Conservation (phyloP, 495 filamentous ascomycete genomes). For the Trypethelium eluteriae region DNA sequence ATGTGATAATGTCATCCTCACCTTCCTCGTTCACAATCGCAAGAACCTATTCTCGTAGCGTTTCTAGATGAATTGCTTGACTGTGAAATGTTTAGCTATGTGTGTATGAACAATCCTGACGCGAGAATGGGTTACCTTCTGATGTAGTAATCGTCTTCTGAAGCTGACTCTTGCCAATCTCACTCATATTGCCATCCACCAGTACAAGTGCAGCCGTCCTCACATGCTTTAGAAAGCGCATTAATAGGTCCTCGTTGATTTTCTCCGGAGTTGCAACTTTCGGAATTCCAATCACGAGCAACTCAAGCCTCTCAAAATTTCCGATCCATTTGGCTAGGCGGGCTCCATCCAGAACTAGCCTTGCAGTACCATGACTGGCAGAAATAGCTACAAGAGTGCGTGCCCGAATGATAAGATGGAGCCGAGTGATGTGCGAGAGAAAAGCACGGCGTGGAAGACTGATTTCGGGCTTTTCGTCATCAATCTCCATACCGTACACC, state of each 20-base stretch:
- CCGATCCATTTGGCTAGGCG: neutral
- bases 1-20: too few species aligned
- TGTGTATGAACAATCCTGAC: neutral
- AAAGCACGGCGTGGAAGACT: neutral
- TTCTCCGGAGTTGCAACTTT: neutral
- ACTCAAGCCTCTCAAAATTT: slow-evolving; percentile 6
- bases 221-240: neutral
- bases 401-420: neutral
- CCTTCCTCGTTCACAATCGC: too few species aligned
- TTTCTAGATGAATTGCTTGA: neutral
- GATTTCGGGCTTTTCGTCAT: neutral
- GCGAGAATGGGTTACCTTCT: neutral
- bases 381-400: neutral
- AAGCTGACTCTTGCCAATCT: neutral
- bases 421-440: neutral
- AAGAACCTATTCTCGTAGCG: too few species aligned
- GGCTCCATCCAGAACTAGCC: neutral
- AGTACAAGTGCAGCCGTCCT: neutral
- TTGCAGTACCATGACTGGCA: neutral
- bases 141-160: neutral
- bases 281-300: slow-evolving; percentile 4
- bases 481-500: neutral
- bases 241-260: neutral
- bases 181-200: neutral
- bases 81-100: neutral